Percentiles rank a stretch among this genome's conserved stretches.
Conservation (phyloP, 1,284 basidiomycete species). For the Tremellales sp. region DNA sequence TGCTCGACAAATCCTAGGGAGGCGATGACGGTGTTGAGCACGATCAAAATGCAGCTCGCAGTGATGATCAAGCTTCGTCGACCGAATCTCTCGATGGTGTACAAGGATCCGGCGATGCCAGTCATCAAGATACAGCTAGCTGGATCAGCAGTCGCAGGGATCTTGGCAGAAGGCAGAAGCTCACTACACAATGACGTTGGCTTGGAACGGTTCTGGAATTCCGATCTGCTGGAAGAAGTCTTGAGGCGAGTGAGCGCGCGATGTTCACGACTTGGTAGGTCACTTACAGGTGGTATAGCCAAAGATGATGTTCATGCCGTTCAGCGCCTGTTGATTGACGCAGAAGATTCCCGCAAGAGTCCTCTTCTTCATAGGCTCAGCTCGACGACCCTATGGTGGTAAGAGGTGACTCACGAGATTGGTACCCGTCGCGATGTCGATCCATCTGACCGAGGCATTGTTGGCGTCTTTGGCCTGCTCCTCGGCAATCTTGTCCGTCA, state of each 20-base stretch:
- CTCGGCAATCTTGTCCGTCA: constrained; percentile 13
- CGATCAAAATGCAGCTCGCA: neutral
- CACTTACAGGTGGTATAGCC: constrained; percentile 8
- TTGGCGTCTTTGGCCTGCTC: constrained; percentile 8
- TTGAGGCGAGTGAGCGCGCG: neutral
- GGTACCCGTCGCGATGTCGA: no score
- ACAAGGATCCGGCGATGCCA: constrained; percentile 5
- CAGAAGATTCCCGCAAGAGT: neutral
- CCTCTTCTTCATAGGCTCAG: no score
- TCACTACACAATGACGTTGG: neutral
- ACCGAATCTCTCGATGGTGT: constrained; percentile 8
- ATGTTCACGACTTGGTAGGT: neutral
- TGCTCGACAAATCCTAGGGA: neutral
- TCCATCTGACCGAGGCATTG: constrained; percentile 12
- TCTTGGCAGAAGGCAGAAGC: no score
- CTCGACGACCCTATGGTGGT: no score
- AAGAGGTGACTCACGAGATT: no score
- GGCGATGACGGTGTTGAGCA: neutral
- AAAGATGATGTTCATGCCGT: constrained; percentile 4
- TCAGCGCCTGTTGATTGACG: constrained; percentile 1
- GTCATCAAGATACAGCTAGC: neutral
- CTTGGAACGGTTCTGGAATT: constrained; percentile 4
- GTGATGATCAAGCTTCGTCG: constrained; percentile 5
- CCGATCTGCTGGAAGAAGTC: constrained; percentile 14
- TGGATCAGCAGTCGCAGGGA: no score